Evolutionary conservation across 345 rosid species (phyloP).

Genomic region (Atalantia buxifolia): DNA sequence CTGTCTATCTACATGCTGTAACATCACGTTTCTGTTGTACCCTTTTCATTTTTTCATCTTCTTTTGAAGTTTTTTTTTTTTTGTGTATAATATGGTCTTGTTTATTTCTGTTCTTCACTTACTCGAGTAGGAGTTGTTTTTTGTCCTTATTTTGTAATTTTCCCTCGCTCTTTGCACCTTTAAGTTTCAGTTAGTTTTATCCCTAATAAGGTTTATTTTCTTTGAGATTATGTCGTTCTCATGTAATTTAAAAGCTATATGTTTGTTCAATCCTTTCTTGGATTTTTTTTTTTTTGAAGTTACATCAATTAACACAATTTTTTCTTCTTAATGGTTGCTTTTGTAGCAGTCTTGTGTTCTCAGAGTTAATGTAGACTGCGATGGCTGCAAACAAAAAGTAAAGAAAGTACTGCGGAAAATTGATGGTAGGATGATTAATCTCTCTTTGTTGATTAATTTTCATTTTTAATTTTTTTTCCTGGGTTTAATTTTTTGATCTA

Average conservation of each 20-base stretch:
- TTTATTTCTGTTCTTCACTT: not conserved
- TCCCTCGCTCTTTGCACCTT: not conserved
- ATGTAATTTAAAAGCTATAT: not conserved
- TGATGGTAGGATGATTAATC: constrained; percentile 50
- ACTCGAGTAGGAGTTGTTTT: not conserved
- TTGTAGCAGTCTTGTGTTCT: constrained; percentile 74
- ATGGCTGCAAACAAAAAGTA: constrained; percentile 86
- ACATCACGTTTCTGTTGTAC: not conserved
- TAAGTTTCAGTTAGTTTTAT: not conserved
- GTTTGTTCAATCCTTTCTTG: not conserved
- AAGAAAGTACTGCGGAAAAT: constrained; percentile 73
- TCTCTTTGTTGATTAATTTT: not conserved
- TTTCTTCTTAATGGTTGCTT: constrained; percentile 8
- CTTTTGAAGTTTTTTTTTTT: not conserved
- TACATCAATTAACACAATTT: not conserved
- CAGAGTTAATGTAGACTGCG: constrained; percentile 88
- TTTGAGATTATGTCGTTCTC: not conserved
- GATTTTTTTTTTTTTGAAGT: not conserved
- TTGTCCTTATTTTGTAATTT: not conserved
- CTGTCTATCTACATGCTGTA: not conserved
- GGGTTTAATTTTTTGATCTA: not conserved
- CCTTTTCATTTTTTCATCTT: not conserved
- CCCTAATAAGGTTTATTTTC: not conserved
- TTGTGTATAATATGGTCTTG: not conserved
- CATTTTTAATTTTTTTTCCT: not conserved